phyloP scores from a whole-genome alignment of 805 yeast species.

The Yamadazyma paraphyllophila region DNA sequence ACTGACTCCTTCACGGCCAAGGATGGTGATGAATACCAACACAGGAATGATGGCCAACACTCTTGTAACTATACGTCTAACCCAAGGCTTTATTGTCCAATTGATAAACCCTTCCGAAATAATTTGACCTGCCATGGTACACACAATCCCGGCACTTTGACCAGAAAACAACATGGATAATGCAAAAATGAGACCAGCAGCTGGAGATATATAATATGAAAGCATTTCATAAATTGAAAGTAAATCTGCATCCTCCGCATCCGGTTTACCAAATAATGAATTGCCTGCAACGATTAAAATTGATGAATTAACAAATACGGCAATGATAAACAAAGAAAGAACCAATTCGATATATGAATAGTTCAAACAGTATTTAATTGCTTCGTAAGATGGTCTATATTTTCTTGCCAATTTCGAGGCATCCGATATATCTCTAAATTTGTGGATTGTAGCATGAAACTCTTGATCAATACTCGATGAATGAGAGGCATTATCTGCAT shows the following conservation, averaged over 20 bases:
- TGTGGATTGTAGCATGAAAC: slow-evolving; percentile 15
- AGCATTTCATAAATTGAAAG: slow-evolving; percentile 45
- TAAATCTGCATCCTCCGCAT: slow-evolving; percentile 46
- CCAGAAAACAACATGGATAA: slow-evolving; percentile 46
- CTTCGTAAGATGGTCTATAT: slow-evolving; percentile 74
- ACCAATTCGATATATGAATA: slow-evolving; percentile 82
- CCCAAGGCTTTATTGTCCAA: slow-evolving; percentile 45
- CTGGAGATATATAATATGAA: slow-evolving; percentile 42
- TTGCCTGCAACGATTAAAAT: slow-evolving; percentile 49
- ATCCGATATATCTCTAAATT: slow-evolving; percentile 17
- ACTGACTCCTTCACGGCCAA: slow-evolving; percentile 46
- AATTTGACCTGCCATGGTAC: slow-evolving; percentile 50
- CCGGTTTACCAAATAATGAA: slow-evolving; percentile 41
- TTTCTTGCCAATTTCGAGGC: slow-evolving; percentile 14
- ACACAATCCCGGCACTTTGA: slow-evolving; percentile 48
- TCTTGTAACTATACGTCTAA: slow-evolving; percentile 41
- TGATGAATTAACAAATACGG: slow-evolving; percentile 89
- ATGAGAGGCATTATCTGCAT: background rate
- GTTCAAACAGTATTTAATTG: slow-evolving; percentile 74
- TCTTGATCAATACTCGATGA: slow-evolving; percentile 7
- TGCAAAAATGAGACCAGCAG: slow-evolving; percentile 45
- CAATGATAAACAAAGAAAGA: slow-evolving; percentile 79
- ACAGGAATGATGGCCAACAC: slow-evolving; percentile 43
- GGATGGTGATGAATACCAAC: slow-evolving; percentile 31
- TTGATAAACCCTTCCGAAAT: slow-evolving; percentile 45